Evolutionary conservation across 345 rosid genomes (phyloP).

Genomic region (Boechera stricta): DNA sequence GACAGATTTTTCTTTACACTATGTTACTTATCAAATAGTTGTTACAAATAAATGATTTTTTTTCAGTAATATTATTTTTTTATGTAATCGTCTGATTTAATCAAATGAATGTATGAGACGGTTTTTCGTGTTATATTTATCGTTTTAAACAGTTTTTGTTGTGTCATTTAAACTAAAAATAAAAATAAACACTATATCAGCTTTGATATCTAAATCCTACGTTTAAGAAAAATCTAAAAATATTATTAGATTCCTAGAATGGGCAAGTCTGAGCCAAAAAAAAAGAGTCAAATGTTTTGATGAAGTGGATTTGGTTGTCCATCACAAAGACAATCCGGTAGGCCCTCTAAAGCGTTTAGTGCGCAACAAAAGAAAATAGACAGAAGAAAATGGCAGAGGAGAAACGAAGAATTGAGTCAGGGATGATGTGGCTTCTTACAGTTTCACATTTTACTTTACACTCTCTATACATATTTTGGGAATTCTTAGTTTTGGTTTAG

Average conservation of each 20-base stretch:
- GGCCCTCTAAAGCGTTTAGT: background rate
- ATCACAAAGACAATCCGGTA: background rate
- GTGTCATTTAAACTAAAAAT: background rate
- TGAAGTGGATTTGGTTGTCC: background rate
- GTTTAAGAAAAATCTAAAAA: too few relatives aligned
- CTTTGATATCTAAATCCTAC: too few relatives aligned
- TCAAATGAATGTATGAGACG: too few relatives aligned
- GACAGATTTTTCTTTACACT: too few relatives aligned
- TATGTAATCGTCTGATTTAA: too few relatives aligned
- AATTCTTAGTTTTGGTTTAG: too few relatives aligned
- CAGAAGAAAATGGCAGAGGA: background rate
- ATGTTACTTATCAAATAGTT: too few relatives aligned
- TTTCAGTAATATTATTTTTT: too few relatives aligned
- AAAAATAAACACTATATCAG: too few relatives aligned
- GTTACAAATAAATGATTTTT: too few relatives aligned
- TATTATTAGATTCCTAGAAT: background rate
- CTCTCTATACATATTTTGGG: background rate
- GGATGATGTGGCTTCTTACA: background rate
- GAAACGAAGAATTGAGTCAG: background rate
- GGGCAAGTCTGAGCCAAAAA: background rate
- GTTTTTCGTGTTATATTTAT: too few relatives aligned
- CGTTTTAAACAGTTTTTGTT: background rate
- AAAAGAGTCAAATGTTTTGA: slow-evolving; percentile 9
- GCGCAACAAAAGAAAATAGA: slow-evolving; percentile 1
- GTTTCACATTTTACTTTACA: slow-evolving; percentile 4